phyloP scores from a whole-genome alignment of 345 rosid genomes.

The Kandelia obovata region DNA sequence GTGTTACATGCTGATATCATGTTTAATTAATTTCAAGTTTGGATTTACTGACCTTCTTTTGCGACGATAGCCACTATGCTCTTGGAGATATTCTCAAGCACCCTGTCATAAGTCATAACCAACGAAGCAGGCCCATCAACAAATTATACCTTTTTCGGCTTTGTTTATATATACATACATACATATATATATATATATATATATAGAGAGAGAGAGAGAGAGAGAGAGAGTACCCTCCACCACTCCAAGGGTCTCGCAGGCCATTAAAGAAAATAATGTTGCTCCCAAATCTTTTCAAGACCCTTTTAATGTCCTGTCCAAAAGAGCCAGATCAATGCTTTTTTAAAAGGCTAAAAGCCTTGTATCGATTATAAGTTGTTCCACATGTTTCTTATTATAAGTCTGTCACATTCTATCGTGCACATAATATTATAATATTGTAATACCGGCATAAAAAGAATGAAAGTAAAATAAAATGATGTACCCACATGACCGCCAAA shows the following conservation, averaged over 20 bases:
- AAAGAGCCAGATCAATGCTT: not conserved
- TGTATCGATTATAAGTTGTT: no score
- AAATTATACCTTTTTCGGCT: not conserved
- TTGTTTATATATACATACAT: no score
- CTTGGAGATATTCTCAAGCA: constrained; percentile 41
- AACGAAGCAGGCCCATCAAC: not conserved
- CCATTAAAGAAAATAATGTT: constrained; percentile 71
- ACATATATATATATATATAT: no score
- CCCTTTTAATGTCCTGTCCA: constrained; percentile 41
- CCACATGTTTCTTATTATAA: no score
- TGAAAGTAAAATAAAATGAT: not conserved
- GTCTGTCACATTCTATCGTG: not conserved
- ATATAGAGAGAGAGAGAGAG: not conserved
- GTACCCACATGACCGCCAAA: constrained; percentile 54
- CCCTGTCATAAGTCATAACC: constrained; percentile 29
- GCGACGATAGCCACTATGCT: constrained; percentile 55
- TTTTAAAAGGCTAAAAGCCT: no score
- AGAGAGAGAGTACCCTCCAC: constrained; percentile 46
- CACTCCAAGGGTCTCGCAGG: constrained; percentile 73
- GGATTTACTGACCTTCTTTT: constrained; percentile 39
- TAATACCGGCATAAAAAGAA: not conserved
- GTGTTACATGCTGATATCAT: no score
- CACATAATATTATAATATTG: no score
- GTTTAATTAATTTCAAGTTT: not conserved
- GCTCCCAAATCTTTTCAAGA: constrained; percentile 52